Evolutionary conservation across 2,329 filamentous ascomycete genomes (phyloP).

Genomic region (Diaporthe citri): DNA sequence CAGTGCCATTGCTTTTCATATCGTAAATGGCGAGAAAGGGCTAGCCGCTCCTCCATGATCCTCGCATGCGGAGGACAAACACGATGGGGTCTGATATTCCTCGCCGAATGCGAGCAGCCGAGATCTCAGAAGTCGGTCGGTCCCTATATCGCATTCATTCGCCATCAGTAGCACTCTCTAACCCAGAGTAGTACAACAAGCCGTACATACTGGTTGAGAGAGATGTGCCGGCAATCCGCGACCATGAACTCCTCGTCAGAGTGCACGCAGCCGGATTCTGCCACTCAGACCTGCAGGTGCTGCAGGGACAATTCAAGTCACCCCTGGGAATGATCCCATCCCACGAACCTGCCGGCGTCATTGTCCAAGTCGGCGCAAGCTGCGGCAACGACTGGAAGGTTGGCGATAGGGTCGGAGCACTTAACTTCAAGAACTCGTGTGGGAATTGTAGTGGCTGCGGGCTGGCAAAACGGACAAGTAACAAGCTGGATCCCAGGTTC

Average conservation of each 20-base stretch:
- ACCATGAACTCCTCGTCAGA: constrained; percentile 49
- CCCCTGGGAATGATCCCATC: constrained; percentile 37
- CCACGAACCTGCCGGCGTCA: constrained; percentile 52
- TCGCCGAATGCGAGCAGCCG: constrained; percentile 21
- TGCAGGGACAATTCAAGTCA: constrained; percentile 49
- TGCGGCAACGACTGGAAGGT: constrained; percentile 44
- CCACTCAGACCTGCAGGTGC: constrained; percentile 53
- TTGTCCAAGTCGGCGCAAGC: constrained; percentile 47
- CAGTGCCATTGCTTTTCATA: not conserved
- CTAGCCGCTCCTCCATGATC: not conserved
- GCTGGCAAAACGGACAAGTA: not conserved
- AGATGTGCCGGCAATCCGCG: constrained; percentile 45
- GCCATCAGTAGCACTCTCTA: not conserved
- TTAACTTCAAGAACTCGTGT: constrained; percentile 17
- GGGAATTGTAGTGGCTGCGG: constrained; percentile 6
- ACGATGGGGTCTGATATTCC: not conserved
- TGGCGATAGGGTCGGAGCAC: constrained; percentile 50
- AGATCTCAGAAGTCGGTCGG: constrained; percentile 12
- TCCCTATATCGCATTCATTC: too few relatives aligned
- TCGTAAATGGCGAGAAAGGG: not conserved
- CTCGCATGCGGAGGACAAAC: not conserved
- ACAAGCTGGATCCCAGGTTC: constrained; percentile 42
- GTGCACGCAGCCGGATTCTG: constrained; percentile 53
- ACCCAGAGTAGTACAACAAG: constrained; percentile 2
- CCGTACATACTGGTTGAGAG: constrained; percentile 11